These are phyloP conservation scores for Suillus sp. DNA, from an alignment of 768 basidiomycete species.

Conservation along the genomic window DNA sequence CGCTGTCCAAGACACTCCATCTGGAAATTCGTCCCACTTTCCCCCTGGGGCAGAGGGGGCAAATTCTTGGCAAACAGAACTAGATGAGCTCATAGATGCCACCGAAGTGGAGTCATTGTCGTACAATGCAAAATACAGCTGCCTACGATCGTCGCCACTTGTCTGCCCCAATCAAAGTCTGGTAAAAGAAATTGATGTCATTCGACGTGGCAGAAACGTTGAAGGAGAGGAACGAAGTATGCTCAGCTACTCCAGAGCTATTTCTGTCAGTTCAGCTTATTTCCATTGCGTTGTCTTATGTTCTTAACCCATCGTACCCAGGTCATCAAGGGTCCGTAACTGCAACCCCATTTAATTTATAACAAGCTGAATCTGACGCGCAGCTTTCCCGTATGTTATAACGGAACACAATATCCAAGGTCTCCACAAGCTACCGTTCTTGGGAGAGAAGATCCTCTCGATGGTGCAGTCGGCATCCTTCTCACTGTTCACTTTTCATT, in stretches of 20 bases:
- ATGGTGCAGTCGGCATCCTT: constrained; percentile 41
- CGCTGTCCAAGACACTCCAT: not conserved
- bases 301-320: constrained; percentile 21
- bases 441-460: constrained; percentile 52
- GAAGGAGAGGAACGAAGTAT: constrained; percentile 71
- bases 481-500: not conserved
- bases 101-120: constrained; percentile 24
- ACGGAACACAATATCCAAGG: constrained; percentile 37
- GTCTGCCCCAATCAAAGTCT: constrained; percentile 70
- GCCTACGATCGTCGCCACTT: constrained; percentile 64
- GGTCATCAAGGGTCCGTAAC: constrained; percentile 49
- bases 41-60: not conserved
- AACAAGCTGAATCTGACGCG: not conserved
- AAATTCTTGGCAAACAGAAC: constrained; percentile 21
- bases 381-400: constrained; percentile 53
- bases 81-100: constrained; percentile 15
- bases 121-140: constrained; percentile 51
- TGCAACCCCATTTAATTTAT: not conserved
- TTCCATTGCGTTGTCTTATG: constrained; percentile 9
- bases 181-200: constrained; percentile 55
- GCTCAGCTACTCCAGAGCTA: constrained; percentile 71
- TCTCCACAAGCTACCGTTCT: constrained; percentile 46
- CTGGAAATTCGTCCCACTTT: not conserved
- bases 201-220: constrained; percentile 58
- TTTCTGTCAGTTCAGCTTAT: constrained; percentile 52